Percentiles rank a stretch among this genome's conserved stretches.
phyloP scores from a whole-genome alignment of 345 rosid genomes.

The Barbarea vulgaris region DNA sequence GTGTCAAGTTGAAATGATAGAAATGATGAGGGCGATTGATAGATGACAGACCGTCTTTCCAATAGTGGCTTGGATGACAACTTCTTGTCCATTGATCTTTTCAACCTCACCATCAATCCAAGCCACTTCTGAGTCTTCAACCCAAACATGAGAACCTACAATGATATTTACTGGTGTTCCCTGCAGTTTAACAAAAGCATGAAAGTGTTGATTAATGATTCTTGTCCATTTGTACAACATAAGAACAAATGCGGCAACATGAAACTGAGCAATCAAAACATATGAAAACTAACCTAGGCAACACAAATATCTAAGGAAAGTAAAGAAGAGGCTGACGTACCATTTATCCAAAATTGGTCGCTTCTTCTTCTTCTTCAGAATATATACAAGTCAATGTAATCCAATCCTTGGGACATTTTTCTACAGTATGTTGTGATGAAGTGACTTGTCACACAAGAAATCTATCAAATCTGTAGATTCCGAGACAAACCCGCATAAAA shows the following conservation, averaged over 20 bases:
- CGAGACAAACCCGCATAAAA: slow-evolving; percentile 14
- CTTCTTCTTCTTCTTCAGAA: slow-evolving; percentile 26
- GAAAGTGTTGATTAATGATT: slow-evolving; percentile 1
- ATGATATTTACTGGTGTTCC: slow-evolving; percentile 82
- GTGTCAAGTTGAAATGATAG: not conserved
- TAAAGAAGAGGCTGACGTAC: slow-evolving; percentile 41
- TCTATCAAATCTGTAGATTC: slow-evolving; percentile 9
- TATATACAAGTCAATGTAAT: not conserved
- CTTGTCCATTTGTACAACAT: not conserved
- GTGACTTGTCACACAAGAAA: slow-evolving; percentile 35
- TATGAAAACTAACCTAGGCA: not conserved
- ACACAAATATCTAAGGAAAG: not conserved
- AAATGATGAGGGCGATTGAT: not conserved
- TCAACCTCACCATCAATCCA: slow-evolving; percentile 82
- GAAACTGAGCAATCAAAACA: not conserved
- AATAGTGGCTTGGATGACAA: slow-evolving; percentile 45
- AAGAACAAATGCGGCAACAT: not conserved
- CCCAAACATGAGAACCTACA: slow-evolving; percentile 94
- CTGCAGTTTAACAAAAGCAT: slow-evolving; percentile 47
- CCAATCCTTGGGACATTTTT: slow-evolving; percentile 17
- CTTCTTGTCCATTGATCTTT: slow-evolving; percentile 70
- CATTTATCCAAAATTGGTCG: slow-evolving; percentile 44
- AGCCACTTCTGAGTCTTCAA: slow-evolving; percentile 67
- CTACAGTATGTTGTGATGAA: not conserved
- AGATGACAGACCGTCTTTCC: slow-evolving; percentile 64